Conservation (phyloP, 768 basidiomycete species). For the Lactifluus pinguis region DNA sequence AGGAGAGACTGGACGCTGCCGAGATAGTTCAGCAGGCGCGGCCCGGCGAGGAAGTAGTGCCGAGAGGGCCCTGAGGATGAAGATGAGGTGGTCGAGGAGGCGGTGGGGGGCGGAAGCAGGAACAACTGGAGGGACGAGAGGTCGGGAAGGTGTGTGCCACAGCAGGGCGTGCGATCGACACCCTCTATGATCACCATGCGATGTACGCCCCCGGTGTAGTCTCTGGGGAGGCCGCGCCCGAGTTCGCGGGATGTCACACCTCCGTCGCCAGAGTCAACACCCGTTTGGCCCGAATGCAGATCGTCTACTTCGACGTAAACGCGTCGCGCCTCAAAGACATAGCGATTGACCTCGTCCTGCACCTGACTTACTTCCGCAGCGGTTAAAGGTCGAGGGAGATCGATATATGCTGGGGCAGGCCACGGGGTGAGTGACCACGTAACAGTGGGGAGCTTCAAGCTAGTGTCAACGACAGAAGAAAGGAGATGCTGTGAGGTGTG, state of each 20-base stretch:
- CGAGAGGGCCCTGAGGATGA: constrained; percentile 53
- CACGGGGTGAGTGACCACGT: constrained; percentile 72
- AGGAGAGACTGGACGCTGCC: constrained; percentile 48
- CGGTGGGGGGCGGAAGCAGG: constrained; percentile 53
- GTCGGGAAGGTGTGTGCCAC: constrained; percentile 76
- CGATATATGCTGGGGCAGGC: constrained; percentile 67
- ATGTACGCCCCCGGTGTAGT: constrained; percentile 69
- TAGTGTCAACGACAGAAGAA: constrained; percentile 66
- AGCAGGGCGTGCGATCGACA: constrained; percentile 78
- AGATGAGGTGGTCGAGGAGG: constrained; percentile 48
- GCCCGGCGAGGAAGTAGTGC: constrained; percentile 77
- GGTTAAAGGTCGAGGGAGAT: constrained; percentile 61
- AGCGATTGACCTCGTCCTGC: constrained; percentile 54
- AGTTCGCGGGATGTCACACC: constrained; percentile 41
- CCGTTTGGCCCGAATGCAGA: constrained; percentile 33
- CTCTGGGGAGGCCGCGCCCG: constrained; percentile 53
- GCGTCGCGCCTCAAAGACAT: constrained; percentile 59
- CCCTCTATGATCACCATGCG: constrained; percentile 79
- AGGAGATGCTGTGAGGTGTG: constrained; percentile 81
- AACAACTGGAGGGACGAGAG: constrained; percentile 67
- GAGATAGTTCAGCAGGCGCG: constrained; percentile 59
- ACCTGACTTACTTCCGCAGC: constrained; percentile 49
- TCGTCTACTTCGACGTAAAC: constrained; percentile 73
- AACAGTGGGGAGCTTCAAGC: constrained; percentile 56
- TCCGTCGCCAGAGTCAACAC: constrained; percentile 25